A percentile compares a stretch with the other conserved stretches of the same genome.
phyloP scores from a whole-genome alignment of 345 rosid genomes.

The Hypericum perforatum region DNA sequence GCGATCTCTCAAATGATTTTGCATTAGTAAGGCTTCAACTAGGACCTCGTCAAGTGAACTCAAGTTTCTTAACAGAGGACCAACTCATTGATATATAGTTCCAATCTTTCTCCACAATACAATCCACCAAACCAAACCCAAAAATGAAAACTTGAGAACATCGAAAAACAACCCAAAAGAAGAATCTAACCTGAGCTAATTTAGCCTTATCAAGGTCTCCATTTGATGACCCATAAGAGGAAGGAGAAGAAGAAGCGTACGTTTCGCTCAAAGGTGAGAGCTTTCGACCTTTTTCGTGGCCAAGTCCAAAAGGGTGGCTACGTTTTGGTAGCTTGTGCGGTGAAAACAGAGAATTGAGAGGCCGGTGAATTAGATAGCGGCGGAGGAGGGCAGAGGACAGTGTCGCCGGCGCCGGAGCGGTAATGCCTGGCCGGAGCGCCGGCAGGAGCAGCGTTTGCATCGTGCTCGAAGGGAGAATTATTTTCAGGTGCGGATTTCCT shows the following conservation, averaged over 20 bases:
- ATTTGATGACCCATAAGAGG: conserved; percentile 31
- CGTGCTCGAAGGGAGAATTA: too few relatives aligned
- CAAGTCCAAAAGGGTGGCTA: conserved; percentile 17
- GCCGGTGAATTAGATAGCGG: conserved; percentile 1
- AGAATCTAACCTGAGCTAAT: conserved; percentile 52
- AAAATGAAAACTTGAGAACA: not conserved
- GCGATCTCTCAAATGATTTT: too few relatives aligned
- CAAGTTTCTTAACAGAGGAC: too few relatives aligned
- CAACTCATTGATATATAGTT: too few relatives aligned
- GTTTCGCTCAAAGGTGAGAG: conserved; percentile 8
- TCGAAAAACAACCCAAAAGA: not conserved
- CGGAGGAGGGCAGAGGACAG: conserved; percentile 13
- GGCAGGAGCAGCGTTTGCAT: conserved; percentile 59
- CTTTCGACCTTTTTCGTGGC: conserved; percentile 17
- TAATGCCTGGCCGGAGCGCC: conserved; percentile 33
- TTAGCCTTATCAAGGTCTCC: conserved; percentile 53
- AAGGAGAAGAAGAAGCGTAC: conserved; percentile 25
- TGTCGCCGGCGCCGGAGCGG: conserved; percentile 13
- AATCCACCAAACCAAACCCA: not conserved
- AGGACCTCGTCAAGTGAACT: too few relatives aligned
- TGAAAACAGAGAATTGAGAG: conserved; percentile 11
- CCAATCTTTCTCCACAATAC: not conserved
- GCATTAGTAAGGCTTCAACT: too few relatives aligned
- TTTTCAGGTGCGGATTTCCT: too few relatives aligned
- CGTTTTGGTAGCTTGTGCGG: conserved; percentile 12